Percentiles rank a stretch among this genome's conserved stretches.
These are phyloP conservation scores for Salix arbutifolia DNA, from an alignment of 345 rosid species.

Conservation along the genomic window DNA sequence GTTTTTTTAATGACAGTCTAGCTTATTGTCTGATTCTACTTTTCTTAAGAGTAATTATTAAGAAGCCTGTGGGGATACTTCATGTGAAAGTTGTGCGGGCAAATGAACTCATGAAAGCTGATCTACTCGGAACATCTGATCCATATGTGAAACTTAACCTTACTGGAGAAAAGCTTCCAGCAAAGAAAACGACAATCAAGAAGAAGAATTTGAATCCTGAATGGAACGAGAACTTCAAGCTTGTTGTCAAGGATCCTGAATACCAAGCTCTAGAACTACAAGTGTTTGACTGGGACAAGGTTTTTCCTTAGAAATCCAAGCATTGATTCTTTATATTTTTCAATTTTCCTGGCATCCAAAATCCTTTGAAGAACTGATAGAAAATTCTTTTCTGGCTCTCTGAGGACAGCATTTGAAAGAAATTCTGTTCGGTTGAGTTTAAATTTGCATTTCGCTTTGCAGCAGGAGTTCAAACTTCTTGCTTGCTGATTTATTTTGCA, in stretches of 20 bases:
- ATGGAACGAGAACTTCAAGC: slow-evolving; percentile 79
- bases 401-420: background rate
- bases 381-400: background rate
- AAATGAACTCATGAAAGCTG: slow-evolving; percentile 53
- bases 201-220: slow-evolving; percentile 70
- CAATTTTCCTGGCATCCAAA: background rate
- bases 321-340: background rate
- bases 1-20: background rate
- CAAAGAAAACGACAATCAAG: slow-evolving; percentile 70
- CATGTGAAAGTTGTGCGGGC: slow-evolving; percentile 67
- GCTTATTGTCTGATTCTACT: slow-evolving; percentile 4
- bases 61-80: slow-evolving; percentile 75
- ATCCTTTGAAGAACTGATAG: background rate
- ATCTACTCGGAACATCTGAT: slow-evolving; percentile 64
- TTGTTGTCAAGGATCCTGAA: slow-evolving; percentile 54
- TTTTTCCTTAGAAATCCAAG: slow-evolving; percentile 12
- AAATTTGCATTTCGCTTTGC: slow-evolving; percentile 3
- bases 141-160: slow-evolving; percentile 66
- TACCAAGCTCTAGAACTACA: slow-evolving; percentile 61
- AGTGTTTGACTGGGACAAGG: slow-evolving; percentile 89
- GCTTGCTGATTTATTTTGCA: slow-evolving; percentile 13
- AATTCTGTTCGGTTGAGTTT: background rate
- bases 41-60: slow-evolving; percentile 40
- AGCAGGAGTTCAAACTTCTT: background rate
- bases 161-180: slow-evolving; percentile 55